Base-by-base conservation (phyloP, 352 stramenopile species). In the Pythium rishiriense region DNA sequence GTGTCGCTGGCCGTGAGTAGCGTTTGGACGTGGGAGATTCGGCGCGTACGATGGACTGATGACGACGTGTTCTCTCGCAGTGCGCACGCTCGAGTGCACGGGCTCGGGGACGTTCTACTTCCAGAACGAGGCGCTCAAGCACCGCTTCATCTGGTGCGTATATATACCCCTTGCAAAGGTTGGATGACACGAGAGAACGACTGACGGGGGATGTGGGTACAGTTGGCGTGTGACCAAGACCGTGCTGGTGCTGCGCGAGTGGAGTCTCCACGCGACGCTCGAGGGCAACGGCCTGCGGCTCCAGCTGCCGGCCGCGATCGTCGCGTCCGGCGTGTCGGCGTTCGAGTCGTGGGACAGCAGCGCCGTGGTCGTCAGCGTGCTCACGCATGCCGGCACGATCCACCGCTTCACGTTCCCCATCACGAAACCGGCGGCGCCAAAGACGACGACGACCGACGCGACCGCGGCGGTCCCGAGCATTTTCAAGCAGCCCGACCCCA, bases 221-320 rank as follows among this genome's bases (percentile, higher is more conserved):
- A 83, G 75, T 60, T 92, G 83, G 83, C 74, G 83, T 3, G 78
- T 90, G 50, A 69, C 84, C 28, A 87, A 92, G 70, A 90, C 90
- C 64, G 76, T 86, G 29, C 68, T 92, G 51, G 62, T 90, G 60
- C 61, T 93, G 46, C 79, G 82, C 22, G 84, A 93, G 70, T 90
- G 67, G 68, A 89, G 81, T 78, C 81, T 91, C 55, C 77, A 91
- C 72, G 66, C 61, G 42, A 75, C 79, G 41, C 73, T 91, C 22
- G 51, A 72, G 10, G 67, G 81, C 37, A 93, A 93, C 39, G 79
- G 66, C 14, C 47, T 90, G 1, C 72, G 76, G 0, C 53, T 93
- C 2, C 72, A 90, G 63, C 81, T 93, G 41, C 73, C 81, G 3
- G 82, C 77, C 2, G 72, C 76, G 10, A 74, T 93, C 3, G 76